phyloP scores from a whole-genome alignment of 1,284 basidiomycete genomes.

The Sporisorium exsertum region DNA sequence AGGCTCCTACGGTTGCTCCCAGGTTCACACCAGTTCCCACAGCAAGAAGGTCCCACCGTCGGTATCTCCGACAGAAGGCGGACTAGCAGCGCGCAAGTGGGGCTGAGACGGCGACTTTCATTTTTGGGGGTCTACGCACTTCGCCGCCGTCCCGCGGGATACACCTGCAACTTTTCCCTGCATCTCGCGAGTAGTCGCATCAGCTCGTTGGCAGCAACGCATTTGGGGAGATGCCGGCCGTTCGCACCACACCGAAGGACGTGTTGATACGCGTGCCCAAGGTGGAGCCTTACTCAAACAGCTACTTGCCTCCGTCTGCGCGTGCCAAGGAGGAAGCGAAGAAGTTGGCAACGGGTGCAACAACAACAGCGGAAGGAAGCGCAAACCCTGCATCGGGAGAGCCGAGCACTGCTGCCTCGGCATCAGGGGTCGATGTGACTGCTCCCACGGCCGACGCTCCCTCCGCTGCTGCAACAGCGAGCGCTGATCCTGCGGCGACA shows the following conservation, averaged over 20 bases:
- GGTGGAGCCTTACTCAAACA: conserved; percentile 49
- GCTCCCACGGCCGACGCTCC: neutral
- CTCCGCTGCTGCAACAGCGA: neutral
- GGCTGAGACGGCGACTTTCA: neutral
- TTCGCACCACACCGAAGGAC: conserved; percentile 41
- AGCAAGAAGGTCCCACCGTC: neutral
- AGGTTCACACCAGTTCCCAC: neutral
- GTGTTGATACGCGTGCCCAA: conserved; percentile 54
- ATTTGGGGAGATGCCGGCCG: conserved; percentile 32
- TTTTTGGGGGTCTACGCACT: neutral
- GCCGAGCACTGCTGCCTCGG: conserved; percentile 3
- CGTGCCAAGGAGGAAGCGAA: conserved; percentile 38
- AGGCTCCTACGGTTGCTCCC: neutral
- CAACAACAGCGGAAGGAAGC: neutral
- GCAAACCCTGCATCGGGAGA: neutral
- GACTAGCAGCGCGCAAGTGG: neutral
- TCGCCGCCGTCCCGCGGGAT: neutral
- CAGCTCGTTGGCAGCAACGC: too few relatives aligned
- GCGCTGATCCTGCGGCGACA: neutral
- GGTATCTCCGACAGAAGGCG: neutral
- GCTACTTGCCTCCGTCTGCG: conserved; percentile 37
- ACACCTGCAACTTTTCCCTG: neutral
- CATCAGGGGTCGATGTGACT: too few relatives aligned
- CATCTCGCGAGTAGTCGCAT: neutral
- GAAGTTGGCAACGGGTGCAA: conserved; percentile 14